Evolutionary conservation across 345 rosid species (phyloP), one percentile per base, ranked within the genome.

Genomic region (Bruguiera parviflora): DNA sequence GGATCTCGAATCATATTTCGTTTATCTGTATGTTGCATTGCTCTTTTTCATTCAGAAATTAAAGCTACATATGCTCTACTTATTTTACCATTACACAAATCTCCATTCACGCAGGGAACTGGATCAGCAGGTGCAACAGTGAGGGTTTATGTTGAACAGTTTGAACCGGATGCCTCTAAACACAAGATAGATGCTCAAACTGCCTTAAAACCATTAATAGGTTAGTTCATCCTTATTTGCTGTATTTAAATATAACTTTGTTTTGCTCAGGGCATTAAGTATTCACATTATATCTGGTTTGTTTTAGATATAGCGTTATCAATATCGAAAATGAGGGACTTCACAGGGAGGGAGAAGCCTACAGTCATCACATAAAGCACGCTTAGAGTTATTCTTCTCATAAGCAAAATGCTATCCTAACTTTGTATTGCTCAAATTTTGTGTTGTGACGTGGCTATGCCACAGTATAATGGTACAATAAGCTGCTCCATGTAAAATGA

Each of bases 121-220:
- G 96, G 98, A 70, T 89, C 97, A 57, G 93, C 97, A 20, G 97
- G 98, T 67, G 98, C 98, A 56, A 91, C 96, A 6, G 80, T 95
- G 71, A 83, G 97, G 79, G 71, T 87, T 66, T 95, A 92, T 75
- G 80, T 88, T 18, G 96, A 95, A 74, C 96, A 86, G 66, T 95
- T 84, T 65, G 90, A 92, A 81, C 89, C 90, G 11, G 89, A 92
- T 80, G 92, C 69, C 66, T 88, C 93, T n/a, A 95, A 87, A 69
- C 99, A 95, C 66, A 89, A 90, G 68, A 29, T 86, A 81, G 96
- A 95, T 83, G 99, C 99, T 59, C 96, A 92, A 76, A 79, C 67
- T 25, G 96, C 94, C 68, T 73, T 92, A 33, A 95, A 88, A 73
- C 96, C 97, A 35, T 76, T 95, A 59, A 95, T 95, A 75, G 96